These are phyloP conservation scores for Ambrosiella beaveri DNA, from an alignment of 2,329 filamentous ascomycete genomes.

Conservation along the genomic window DNA sequence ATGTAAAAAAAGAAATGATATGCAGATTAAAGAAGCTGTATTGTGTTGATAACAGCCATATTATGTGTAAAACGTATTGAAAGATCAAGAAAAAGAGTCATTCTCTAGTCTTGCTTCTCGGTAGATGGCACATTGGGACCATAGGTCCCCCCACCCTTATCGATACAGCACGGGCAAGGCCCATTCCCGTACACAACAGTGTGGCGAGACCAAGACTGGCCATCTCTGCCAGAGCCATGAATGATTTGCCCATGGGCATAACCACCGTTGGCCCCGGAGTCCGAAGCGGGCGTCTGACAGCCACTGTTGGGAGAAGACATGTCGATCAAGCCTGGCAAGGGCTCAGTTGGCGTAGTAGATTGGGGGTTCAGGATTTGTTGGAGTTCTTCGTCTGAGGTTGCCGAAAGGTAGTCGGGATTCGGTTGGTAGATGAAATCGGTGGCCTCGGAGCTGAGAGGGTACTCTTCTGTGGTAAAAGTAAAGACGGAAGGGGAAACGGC, in stretches of 20 bases:
- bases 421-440: constrained; percentile 29
- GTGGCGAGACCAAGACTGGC: constrained; percentile 37
- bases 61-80: too few species aligned
- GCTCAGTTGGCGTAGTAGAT: constrained; percentile 12
- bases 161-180: constrained; percentile 37
- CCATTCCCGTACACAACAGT: constrained; percentile 43
- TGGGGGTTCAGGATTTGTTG: not conserved
- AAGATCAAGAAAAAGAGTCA: not conserved
- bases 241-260: constrained; percentile 31
- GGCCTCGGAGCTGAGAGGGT: constrained; percentile 17
- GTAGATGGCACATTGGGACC: constrained; percentile 35
- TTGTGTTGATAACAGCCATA: too few species aligned
- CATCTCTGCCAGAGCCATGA: constrained; percentile 29
- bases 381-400: constrained; percentile 16
- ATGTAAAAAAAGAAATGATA: constrained; percentile 1
- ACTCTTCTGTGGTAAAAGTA: constrained; percentile 20
- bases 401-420: constrained; percentile 31
- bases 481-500: constrained; percentile 26
- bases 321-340: constrained; percentile 15
- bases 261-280: constrained; percentile 21
- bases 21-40: not conserved
- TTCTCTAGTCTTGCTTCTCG: constrained; percentile 26
- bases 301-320: constrained; percentile 8
- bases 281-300: not conserved
- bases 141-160: constrained; percentile 32